Conservation (phyloP, 805 yeast genomes). For the Komagataella pastoris region DNA sequence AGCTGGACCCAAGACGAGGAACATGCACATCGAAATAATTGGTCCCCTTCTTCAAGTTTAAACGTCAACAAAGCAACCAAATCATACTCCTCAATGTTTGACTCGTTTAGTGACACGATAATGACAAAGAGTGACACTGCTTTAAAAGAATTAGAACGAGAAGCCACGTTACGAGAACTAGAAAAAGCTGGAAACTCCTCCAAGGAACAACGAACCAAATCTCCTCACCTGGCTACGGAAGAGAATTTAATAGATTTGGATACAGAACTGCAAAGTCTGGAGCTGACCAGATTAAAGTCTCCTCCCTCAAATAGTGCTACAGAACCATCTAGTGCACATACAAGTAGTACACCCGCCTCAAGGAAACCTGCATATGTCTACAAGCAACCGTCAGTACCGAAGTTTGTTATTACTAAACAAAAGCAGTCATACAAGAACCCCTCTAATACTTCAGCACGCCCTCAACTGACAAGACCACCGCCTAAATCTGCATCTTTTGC, state of each 20-base stretch:
- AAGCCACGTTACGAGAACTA: constrained; percentile 11
- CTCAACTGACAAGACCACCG: not conserved
- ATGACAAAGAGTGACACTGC: constrained; percentile 5
- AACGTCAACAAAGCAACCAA: constrained; percentile 6
- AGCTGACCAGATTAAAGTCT: constrained; percentile 5
- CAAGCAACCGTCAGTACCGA: constrained; percentile 6
- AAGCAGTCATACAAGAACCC: not conserved
- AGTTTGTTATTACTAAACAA: constrained; percentile 2
- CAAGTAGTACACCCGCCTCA: constrained; percentile 1
- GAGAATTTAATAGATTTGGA: constrained; percentile 1
- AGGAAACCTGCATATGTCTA: constrained; percentile 5
- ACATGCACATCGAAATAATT: constrained; percentile 9
- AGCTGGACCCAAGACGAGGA: constrained; percentile 6
- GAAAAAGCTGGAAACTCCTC: constrained; percentile 12
- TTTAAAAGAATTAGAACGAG: constrained; percentile 9
- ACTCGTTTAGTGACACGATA: constrained; percentile 4
- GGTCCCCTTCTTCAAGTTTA: constrained; percentile 21
- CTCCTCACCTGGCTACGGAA: not conserved
- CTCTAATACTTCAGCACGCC: constrained; percentile 1
- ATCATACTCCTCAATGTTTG: constrained; percentile 13
- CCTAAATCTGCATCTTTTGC: not conserved
- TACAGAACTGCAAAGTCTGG: constrained; percentile 1
- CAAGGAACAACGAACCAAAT: constrained; percentile 6
- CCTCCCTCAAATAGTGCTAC: not conserved
- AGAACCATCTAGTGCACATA: not conserved